A percentile compares a stretch with the other conserved stretches of the same genome.
Evolutionary conservation across 345 rosid species (phyloP).

Genomic region (Gossypium turneri): DNA sequence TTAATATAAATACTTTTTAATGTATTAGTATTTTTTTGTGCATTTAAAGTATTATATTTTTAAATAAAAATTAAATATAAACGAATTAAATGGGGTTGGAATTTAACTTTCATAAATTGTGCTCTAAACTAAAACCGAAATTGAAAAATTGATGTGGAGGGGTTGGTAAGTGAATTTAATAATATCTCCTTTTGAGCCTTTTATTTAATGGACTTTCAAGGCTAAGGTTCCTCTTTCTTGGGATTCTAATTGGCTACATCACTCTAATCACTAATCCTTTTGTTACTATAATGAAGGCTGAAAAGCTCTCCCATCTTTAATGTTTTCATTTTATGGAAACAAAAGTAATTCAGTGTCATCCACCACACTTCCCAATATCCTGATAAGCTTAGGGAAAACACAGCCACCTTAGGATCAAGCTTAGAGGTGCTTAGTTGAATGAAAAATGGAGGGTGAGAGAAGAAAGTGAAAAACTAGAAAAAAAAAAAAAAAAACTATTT

Average conservation of each 20-base stretch:
- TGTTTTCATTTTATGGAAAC: not conserved
- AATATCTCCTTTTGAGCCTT: constrained; percentile 1
- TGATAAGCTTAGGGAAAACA: constrained; percentile 52
- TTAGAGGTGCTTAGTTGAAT: too few species aligned
- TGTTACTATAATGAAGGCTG: not conserved
- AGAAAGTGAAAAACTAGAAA: too few species aligned
- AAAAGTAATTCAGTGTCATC: not conserved
- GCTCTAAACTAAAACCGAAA: too few species aligned
- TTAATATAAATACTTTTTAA: too few species aligned
- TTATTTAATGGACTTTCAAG: not conserved
- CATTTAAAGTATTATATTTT: too few species aligned
- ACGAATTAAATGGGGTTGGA: too few species aligned
- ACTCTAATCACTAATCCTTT: not conserved
- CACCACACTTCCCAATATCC: constrained; percentile 67
- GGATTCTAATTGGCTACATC: not conserved
- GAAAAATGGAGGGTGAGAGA: too few species aligned
- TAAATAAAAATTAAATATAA: too few species aligned
- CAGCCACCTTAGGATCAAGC: not conserved
- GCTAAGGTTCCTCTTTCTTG: not conserved
- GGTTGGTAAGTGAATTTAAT: not conserved
- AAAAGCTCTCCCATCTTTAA: not conserved
- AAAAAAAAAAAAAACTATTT: too few species aligned
- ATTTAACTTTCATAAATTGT: too few species aligned
- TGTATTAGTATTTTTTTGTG: too few species aligned
- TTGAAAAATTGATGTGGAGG: too few species aligned